Base-by-base conservation (phyloP, 768 basidiomycete species). In the Collybia mongolica region DNA sequence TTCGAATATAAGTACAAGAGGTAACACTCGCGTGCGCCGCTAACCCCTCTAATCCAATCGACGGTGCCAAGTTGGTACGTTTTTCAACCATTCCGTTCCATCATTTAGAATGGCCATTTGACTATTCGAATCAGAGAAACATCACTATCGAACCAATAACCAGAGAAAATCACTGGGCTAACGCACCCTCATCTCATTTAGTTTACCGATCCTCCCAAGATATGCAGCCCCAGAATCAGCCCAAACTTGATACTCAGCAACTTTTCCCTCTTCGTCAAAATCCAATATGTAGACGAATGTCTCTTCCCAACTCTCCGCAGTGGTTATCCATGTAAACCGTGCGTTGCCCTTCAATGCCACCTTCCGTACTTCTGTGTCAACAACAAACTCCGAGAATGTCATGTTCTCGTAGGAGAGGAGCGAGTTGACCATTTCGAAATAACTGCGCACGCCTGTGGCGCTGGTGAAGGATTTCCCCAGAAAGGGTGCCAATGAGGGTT, bases 141-240 rank as follows among this genome's bases (percentile, higher is more conserved):
- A 26, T 26, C 3, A 7, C 4, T 26, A 7, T 26, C 3, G 7
- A 3, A 26, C 24, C 24, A 26, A 26, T 4, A 26, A 26, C 7
- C 7, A 26, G 24, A 26, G 11, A 32, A 14, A 11, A 32, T 6
- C 11, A 32, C 4, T 3, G 4, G 32, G 32, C 24, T 7, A 32
- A 32, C 32, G 2, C 32, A 32, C 32, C 32, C 58, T 58, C 26
- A 36, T 39, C 14, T 69, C 66, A 28, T 62, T 57, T 37, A 83
- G 61, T 59, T 69, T 57, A n/a, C 83, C 82, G 19, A 63, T 69
- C 35, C 78, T 72, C 5, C 83, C 84, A 12, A 86, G 71, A 63
- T 82, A 83, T 8, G 81, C 75, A 5, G 83, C 79, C 9, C 82
- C 84, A 6, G 83, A 80, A 63, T 87, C 85, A 9, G 81, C 82